phyloP scores from a whole-genome alignment of 116 monocot species.

The Posidonia oceanica region DNA sequence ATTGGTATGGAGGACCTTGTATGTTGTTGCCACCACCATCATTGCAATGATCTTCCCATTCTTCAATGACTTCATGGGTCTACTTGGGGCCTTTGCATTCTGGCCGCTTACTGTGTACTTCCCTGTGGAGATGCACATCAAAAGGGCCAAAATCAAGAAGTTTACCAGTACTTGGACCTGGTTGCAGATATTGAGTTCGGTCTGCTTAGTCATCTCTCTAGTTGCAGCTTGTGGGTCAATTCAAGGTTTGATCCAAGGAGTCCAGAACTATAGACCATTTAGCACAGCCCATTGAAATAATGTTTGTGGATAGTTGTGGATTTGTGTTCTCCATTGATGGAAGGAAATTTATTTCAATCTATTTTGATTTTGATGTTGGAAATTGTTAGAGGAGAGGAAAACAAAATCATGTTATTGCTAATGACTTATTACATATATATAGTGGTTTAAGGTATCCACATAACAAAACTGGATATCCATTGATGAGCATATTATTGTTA shows the following conservation, averaged over 20 bases:
- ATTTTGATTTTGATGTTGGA: too few relatives aligned
- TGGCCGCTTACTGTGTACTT: constrained; percentile 22
- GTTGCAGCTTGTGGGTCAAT: constrained; percentile 12
- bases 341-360: too few relatives aligned
- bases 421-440: too few relatives aligned
- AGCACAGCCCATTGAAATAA: background rate
- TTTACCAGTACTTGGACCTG: constrained; percentile 10
- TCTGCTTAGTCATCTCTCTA: constrained; percentile 9
- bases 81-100: constrained; percentile 13
- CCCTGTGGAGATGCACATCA: constrained; percentile 21
- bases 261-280: constrained; percentile 16
- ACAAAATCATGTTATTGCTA: too few relatives aligned
- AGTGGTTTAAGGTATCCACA: too few relatives aligned
- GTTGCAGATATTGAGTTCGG: constrained; percentile 15
- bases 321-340: too few relatives aligned
- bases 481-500: too few relatives aligned
- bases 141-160: constrained; percentile 10
- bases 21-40: constrained; percentile 1
- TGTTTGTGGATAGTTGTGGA: too few relatives aligned
- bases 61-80: constrained; percentile 20
- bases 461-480: too few relatives aligned
- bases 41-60: constrained; percentile 21
- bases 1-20: constrained; percentile 10
- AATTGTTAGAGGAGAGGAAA: too few relatives aligned
- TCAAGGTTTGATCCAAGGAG: constrained; percentile 8